Conservation (phyloP, 2,329 filamentous ascomycete species). For the Aureobasidium musti region DNA sequence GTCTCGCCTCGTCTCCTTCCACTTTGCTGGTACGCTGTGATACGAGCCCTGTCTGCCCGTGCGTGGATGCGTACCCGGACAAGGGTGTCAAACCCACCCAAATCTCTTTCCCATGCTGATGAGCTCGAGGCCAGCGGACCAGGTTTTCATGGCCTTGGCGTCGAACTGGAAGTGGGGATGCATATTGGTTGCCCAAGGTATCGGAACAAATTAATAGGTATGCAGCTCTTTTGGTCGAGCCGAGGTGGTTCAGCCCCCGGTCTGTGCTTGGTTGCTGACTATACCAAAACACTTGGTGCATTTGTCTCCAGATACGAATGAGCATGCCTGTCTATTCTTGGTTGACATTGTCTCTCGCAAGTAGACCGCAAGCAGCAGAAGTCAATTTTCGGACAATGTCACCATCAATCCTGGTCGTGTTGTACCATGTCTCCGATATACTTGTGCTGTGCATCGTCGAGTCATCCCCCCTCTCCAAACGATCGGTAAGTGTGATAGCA, state of each 20-base stretch:
- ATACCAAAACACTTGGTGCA: constrained; percentile 7
- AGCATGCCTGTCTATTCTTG: not conserved
- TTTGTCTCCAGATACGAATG: not conserved
- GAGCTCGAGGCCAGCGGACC: constrained; percentile 24
- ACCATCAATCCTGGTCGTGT: constrained; percentile 17
- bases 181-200: constrained; percentile 21
- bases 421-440: constrained; percentile 25
- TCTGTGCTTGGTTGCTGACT: constrained; percentile 17
- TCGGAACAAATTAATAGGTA: constrained; percentile 24
- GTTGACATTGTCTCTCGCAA: not conserved
- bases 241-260: constrained; percentile 23
- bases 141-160: constrained; percentile 24
- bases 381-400: not conserved
- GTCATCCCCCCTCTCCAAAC: constrained; percentile 23
- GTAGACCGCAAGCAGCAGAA: not conserved
- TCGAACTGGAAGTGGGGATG: constrained; percentile 23
- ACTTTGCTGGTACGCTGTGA: constrained; percentile 24
- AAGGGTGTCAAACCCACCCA: constrained; percentile 22
- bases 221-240: constrained; percentile 27
- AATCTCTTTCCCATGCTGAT: constrained; percentile 21
- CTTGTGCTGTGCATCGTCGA: constrained; percentile 22
- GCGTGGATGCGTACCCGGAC: constrained; percentile 21
- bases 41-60: constrained; percentile 23
- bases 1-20: constrained; percentile 17
- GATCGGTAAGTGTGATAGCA: constrained; percentile 26